phyloP scores from a whole-genome alignment of 129 eudicot species.

The Apium graveolens region DNA sequence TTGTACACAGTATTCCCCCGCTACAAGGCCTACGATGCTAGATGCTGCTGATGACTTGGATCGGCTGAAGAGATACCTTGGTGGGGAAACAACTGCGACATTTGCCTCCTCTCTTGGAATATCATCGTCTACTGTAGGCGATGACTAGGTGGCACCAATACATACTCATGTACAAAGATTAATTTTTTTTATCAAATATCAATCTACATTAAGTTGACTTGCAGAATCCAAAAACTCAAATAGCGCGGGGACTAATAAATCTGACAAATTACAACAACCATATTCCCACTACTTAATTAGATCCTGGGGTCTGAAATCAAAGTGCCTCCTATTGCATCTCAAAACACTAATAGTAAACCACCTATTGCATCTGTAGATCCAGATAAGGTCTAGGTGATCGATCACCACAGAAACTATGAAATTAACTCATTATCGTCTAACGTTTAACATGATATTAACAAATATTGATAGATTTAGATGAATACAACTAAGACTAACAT shows the following conservation, averaged over 20 bases:
- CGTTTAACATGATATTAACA: background rate
- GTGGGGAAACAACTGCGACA: slow-evolving; percentile 46
- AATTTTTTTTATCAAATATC: background rate
- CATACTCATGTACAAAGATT: slow-evolving; percentile 6
- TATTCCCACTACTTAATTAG: background rate
- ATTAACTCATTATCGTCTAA: background rate
- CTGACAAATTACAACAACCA: background rate
- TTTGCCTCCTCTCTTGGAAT: slow-evolving; percentile 60
- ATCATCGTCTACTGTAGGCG: slow-evolving; percentile 42
- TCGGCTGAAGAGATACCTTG: slow-evolving; percentile 46
- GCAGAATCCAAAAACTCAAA: background rate
- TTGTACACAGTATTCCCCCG: slow-evolving; percentile 44
- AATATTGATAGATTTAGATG: background rate
- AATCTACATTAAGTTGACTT: slow-evolving; percentile 7
- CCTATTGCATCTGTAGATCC: background rate
- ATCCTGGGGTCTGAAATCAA: background rate
- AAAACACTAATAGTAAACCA: background rate
- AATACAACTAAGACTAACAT: background rate
- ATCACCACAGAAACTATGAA: background rate
- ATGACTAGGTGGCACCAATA: slow-evolving; percentile 19
- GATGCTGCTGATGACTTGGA: slow-evolving; percentile 54
- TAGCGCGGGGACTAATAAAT: background rate
- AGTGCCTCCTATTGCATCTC: background rate
- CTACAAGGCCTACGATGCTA: slow-evolving; percentile 47
- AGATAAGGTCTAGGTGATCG: background rate